Evolutionary conservation across 2,329 filamentous ascomycete species (phyloP), one percentile per base, ranked within the genome.

Genomic region (Hirsutella thompsonii): DNA sequence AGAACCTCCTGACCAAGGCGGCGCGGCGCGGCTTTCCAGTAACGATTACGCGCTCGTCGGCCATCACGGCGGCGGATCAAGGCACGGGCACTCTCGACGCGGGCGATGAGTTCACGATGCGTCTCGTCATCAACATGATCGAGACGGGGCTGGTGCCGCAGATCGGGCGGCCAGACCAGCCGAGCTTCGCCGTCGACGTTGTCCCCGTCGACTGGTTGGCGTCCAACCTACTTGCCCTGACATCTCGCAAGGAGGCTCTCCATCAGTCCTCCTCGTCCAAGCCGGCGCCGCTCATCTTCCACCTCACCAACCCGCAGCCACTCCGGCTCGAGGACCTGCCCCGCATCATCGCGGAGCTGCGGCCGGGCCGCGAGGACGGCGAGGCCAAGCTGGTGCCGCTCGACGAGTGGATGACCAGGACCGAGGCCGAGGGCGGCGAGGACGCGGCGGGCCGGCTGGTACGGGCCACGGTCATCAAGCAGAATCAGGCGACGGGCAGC

Each of bases 201-300:
- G 41, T 52, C 21, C 49, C 49, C 9, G 46, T 51, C 30, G 50
- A 52, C 40, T 52, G 49, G 46, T 46, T 52, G 10, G 50, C 43
- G 8, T 42, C 44, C 16, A 46, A 42, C 44, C 42, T 50, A 28
- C 41, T 49, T 36, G 35, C 48, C 3, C 40, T 52, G 30, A 52
- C 49, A 3, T 47, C 48, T 5, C 38, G 44, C 10, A 42, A 43
- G 36, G 42, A 32, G 13, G 43, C 45, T 10, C 37, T 46, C 19
- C 36, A n/a, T 36, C 19, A 13, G n/a, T 18, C 33, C 32, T 35
- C 33, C 10, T 21, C 32, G 8, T 18, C 38, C 2, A 36, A 37
- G 5, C 35, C 43, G 10, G 39, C 44, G 21, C 42, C 49, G 5
- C 41, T 42, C 16, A 45, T 52, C 43, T 52, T 49, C 39, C 49